Conservation (phyloP, 106 monocot species). For the Dactylorhiza incarnata region DNA sequence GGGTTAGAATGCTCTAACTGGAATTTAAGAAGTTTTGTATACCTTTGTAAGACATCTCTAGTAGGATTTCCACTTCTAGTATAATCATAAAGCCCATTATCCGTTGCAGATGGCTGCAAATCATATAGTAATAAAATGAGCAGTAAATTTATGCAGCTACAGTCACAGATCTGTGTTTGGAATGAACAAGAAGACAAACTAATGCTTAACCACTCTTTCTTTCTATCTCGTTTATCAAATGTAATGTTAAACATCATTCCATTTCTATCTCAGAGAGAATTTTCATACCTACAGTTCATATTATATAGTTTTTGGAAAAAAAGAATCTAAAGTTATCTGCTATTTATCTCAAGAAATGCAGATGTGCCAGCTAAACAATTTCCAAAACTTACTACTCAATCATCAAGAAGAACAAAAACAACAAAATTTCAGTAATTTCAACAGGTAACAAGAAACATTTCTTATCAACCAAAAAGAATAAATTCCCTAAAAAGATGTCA, state of each 20-base stretch:
- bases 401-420: not conserved
- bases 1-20: not conserved
- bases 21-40: not conserved
- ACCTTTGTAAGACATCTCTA: constrained; percentile 96
- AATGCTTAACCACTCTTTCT: not conserved
- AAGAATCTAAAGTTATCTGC: not conserved
- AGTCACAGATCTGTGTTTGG: not conserved
- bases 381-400: not conserved
- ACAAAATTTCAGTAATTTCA: not conserved
- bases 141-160: not conserved
- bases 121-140: not conserved
- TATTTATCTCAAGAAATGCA: not conserved
- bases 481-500: not conserved
- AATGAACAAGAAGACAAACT: not conserved
- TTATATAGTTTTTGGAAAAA: not conserved
- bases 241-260: not conserved
- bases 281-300: not conserved
- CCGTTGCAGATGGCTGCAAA: constrained; percentile 83
- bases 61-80: constrained; percentile 99
- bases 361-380: not conserved
- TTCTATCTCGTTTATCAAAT: not conserved
- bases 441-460: not conserved
- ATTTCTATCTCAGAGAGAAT: not conserved
- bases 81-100: constrained; percentile 88
- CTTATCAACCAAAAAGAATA: not conserved